These are phyloP conservation scores for Aspergillus unguis DNA, from an alignment of 2,329 filamentous ascomycete species.

Conservation along the genomic window DNA sequence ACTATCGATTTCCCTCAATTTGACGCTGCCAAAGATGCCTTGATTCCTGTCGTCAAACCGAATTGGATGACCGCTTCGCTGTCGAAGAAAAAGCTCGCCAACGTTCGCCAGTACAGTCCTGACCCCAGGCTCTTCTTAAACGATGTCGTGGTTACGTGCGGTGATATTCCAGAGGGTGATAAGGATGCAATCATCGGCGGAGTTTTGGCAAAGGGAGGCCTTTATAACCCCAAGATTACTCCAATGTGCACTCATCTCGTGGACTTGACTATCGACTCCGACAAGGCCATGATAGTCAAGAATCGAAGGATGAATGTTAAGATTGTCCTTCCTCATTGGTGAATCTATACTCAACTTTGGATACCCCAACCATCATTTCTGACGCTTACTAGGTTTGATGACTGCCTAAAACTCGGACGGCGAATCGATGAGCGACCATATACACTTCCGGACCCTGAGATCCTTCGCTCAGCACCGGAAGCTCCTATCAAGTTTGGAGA, in stretches of 20 bases:
- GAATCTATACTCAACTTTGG: constrained; percentile 15
- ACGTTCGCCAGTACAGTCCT: constrained; percentile 80
- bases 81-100: constrained; percentile 65
- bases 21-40: constrained; percentile 65
- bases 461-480: constrained; percentile 60
- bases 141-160: constrained; percentile 76
- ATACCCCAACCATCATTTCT: constrained; percentile 15
- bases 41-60: constrained; percentile 80
- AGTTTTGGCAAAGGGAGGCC: constrained; percentile 82
- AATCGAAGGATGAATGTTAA: constrained; percentile 68
- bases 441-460: constrained; percentile 77
- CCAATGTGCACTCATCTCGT: constrained; percentile 84
- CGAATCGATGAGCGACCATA: constrained; percentile 89
- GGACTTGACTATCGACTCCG: constrained; percentile 70
- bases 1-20: constrained; percentile 93
- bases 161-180: constrained; percentile 78
- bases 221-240: constrained; percentile 68
- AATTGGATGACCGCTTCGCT: constrained; percentile 75
- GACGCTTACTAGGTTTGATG: constrained; percentile 70
- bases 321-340: constrained; percentile 93
- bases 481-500: constrained; percentile 56
- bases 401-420: constrained; percentile 89
- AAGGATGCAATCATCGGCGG: constrained; percentile 90
- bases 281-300: constrained; percentile 58
- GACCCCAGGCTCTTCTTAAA: constrained; percentile 89